phyloP scores from a whole-genome alignment of 2,329 filamentous ascomycete genomes.

The Exophiala viscosa region DNA sequence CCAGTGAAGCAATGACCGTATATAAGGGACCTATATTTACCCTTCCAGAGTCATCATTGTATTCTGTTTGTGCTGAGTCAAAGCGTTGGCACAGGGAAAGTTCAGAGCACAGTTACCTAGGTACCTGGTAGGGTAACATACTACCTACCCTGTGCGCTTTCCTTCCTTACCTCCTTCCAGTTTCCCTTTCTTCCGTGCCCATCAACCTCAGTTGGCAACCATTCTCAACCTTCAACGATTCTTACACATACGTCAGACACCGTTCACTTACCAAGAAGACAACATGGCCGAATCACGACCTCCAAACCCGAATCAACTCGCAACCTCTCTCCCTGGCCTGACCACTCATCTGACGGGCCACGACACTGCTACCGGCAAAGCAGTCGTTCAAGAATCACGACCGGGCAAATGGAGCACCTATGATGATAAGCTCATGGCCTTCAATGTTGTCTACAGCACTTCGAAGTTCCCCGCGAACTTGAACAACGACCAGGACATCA shows the following conservation, averaged over 20 bases:
- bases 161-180: no score
- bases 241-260: not conserved
- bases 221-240: not conserved
- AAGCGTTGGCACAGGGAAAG: no score
- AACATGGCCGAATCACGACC: conserved; percentile 26
- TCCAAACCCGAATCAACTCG: conserved; percentile 19
- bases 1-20: no score
- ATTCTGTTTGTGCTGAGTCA: no score
- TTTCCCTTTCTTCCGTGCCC: no score
- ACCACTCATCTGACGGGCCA: conserved; percentile 37
- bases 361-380: conserved; percentile 33
- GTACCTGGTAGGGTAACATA: no score
- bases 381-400: conserved; percentile 36
- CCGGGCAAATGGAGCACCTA: conserved; percentile 31
- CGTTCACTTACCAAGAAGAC: not conserved
- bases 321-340: conserved; percentile 17
- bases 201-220: no score
- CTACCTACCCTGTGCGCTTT: no score
- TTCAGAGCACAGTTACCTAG: no score
- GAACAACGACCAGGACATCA: conserved; percentile 36
- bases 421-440: conserved; percentile 34
- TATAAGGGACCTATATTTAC: no score
- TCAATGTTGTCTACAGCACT: conserved; percentile 42
- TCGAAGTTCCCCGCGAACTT: conserved; percentile 36
- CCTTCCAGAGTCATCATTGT: no score